phyloP scores from a whole-genome alignment of 306 rosid genomes.

The Rosa persica region DNA sequence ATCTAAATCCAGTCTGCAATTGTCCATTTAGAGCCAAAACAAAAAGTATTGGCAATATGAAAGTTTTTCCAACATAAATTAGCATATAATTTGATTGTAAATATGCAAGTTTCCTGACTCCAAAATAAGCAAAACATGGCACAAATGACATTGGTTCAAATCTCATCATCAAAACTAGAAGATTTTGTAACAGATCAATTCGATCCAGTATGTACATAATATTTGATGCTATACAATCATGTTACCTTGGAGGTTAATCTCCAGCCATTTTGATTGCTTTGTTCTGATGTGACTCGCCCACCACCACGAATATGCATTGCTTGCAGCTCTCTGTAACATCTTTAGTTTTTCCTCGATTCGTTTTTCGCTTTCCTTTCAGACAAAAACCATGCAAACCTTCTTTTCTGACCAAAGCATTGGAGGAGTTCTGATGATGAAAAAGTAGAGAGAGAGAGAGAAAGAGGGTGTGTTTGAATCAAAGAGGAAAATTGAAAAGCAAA shows the following conservation, averaged over 20 bases:
- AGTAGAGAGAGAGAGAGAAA: not conserved
- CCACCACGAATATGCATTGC: slow-evolving; percentile 99
- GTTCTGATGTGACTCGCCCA: slow-evolving; percentile 99
- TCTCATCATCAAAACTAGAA: not conserved
- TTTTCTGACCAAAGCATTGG: not conserved
- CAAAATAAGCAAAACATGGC: not conserved
- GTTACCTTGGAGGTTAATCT: slow-evolving; percentile 85
- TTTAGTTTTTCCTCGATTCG: slow-evolving; percentile 4
- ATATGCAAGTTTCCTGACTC: not conserved
- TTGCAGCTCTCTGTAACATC: slow-evolving; percentile 99
- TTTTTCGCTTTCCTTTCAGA: slow-evolving; percentile 20
- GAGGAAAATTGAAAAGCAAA: slow-evolving; percentile 13
- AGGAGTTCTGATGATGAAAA: slow-evolving; percentile 17
- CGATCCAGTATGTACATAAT: not conserved
- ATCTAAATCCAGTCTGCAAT: not conserved
- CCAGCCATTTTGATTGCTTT: slow-evolving; percentile 99
- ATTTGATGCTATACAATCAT: slow-evolving; percentile 11
- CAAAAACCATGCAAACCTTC: slow-evolving; percentile 38
- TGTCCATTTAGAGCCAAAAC: not conserved
- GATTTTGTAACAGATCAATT: not conserved
- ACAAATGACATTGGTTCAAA: not conserved
- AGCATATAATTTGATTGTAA: not conserved
- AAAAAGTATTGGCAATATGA: not conserved
- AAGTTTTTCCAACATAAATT: not conserved
- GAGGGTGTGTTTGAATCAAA: not conserved